phyloP scores from a whole-genome alignment of 768 basidiomycete genomes.

The Mycena capillaripes region DNA sequence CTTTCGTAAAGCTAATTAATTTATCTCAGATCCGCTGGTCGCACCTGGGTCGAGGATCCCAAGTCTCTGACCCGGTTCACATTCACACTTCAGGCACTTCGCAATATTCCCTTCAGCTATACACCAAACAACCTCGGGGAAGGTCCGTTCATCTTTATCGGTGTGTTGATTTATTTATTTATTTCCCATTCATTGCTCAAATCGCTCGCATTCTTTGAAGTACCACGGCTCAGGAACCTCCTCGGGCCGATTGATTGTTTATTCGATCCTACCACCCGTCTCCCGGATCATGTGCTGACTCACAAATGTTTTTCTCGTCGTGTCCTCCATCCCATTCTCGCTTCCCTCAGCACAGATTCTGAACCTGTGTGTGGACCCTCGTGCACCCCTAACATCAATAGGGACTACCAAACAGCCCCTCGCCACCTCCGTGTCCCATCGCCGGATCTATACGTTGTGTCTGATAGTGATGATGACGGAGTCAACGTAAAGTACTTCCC shows the following conservation, averaged over 20 bases:
- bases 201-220: not conserved
- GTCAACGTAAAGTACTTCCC: too few relatives aligned
- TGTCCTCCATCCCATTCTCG: slow-evolving; percentile 1
- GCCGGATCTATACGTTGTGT: not conserved
- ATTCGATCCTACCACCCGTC: not conserved
- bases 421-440: not conserved
- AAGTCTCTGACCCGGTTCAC: slow-evolving; percentile 7
- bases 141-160: not conserved
- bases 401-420: not conserved
- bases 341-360: not conserved
- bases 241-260: not conserved
- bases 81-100: not conserved
- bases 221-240: not conserved
- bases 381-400: not conserved
- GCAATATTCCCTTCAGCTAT: not conserved
- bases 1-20: not conserved
- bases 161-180: not conserved
- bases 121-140: slow-evolving; percentile 11
- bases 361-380: not conserved
- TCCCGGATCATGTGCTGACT: not conserved
- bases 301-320: not conserved
- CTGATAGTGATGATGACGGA: not conserved
- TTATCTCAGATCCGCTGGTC: not conserved
- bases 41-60: not conserved
- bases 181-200: not conserved